Base-by-base conservation (phyloP, 768 basidiomycete species). In the Suillus sp. region DNA sequence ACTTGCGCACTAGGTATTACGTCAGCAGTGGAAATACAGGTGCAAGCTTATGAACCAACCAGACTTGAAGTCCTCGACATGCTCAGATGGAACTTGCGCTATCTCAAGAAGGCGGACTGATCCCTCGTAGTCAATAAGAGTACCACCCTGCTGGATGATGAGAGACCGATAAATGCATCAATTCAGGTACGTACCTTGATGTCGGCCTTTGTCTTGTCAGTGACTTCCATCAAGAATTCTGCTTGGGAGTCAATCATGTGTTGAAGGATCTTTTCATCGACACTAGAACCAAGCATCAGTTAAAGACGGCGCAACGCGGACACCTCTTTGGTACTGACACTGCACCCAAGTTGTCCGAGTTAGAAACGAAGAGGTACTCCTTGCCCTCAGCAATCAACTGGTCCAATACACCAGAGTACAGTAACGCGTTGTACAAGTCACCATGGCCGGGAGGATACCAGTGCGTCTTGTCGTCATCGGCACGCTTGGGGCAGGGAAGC, bases 391-490 rank as follows among this genome's bases (percentile, higher is more conserved):
- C 78, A 63, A 91, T 75, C 54, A 91, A 83, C 73, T 87, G 84
- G 71, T 90, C 90, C 66, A 91, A 77, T n/a, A 91, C 82, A 27
- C 90, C 89, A 42, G 86, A 88, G 77, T 91, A 87, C 74, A 76
- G 78, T 48, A 91, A 77, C 16, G 89, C 87, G 65, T 89, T 90
- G 76, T 88, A 90, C 64, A 91, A 69, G 68, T 91, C 90, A 73
- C 89, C 89, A 78, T 91, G 89, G 66, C 89, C 89, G 32, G 89
- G 89, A 37, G 89, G 89, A 77, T 91, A 91, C 88, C 89, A 91
- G 71, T 83, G 78, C 66, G 83, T 82, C 79, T 90, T 90, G 78
- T 89, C 86, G 62, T 83, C 82, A 43, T 78, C 77, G 10, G 84
- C 83, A 47, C 76, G 77, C 66, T 83, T 81, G 22, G 89, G 88